These are phyloP conservation scores for Didymella lethalis DNA, from an alignment of 2,329 filamentous ascomycete genomes.

Conservation along the genomic window DNA sequence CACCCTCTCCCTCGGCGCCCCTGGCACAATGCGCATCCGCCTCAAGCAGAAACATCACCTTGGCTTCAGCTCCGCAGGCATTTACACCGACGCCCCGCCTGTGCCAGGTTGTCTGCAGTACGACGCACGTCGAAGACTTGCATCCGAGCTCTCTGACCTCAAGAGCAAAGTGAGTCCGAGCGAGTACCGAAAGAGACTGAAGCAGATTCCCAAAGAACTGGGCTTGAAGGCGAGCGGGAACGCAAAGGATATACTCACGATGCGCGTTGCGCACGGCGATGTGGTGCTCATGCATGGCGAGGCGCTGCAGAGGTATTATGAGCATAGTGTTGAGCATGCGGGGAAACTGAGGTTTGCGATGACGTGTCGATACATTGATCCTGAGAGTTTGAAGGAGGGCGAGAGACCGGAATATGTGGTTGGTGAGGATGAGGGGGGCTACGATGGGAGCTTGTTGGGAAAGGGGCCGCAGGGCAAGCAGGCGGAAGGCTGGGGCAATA, in stretches of 20 bases:
- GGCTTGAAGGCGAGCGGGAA: conserved; percentile 42
- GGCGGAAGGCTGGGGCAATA: too few relatives aligned
- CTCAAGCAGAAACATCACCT: conserved; percentile 62
- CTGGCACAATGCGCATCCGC: conserved; percentile 65
- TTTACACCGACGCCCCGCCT: conserved; percentile 45
- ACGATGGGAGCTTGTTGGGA: conserved; percentile 42
- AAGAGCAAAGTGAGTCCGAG: conserved; percentile 20
- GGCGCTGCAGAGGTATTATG: conserved; percentile 66
- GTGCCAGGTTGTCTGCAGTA: conserved; percentile 45
- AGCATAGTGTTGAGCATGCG: conserved; percentile 63
- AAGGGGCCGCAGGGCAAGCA: background rate
- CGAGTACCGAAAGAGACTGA: conserved; percentile 38
- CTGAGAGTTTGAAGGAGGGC: conserved; percentile 23
- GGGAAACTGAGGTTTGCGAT: conserved; percentile 65
- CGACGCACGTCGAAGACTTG: conserved; percentile 44
- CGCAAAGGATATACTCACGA: conserved; percentile 50
- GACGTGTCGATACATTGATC: conserved; percentile 63
- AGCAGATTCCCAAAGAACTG: conserved; percentile 50
- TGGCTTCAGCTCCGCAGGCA: conserved; percentile 45
- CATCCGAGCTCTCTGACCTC: conserved; percentile 35
- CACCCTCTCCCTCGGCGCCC: conserved; percentile 64
- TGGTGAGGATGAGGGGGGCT: conserved; percentile 42
- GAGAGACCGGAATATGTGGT: conserved; percentile 49
- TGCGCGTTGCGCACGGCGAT: conserved; percentile 68
- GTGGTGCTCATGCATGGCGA: conserved; percentile 70